A percentile compares a stretch with the other conserved stretches of the same genome.
phyloP scores from a whole-genome alignment of 2,329 filamentous ascomycete genomes.

The Pseudogymnoascus sp. region DNA sequence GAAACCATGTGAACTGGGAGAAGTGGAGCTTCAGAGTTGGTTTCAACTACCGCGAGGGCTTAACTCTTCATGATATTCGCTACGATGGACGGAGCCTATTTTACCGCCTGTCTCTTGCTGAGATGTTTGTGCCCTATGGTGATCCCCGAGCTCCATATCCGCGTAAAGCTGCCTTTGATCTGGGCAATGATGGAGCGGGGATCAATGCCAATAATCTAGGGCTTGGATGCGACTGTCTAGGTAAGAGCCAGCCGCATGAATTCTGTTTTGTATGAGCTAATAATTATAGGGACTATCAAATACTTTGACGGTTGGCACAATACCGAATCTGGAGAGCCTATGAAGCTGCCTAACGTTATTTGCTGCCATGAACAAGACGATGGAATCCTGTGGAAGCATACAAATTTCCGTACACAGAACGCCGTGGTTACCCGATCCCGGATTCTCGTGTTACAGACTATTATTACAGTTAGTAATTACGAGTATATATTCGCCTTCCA shows the following conservation, averaged over 20 bases:
- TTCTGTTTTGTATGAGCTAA: too few species aligned
- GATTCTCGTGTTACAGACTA: constrained; percentile 40
- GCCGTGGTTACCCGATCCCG: constrained; percentile 50
- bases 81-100: constrained; percentile 54
- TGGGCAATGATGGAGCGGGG: constrained; percentile 56
- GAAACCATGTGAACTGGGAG: constrained; percentile 38
- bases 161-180: constrained; percentile 58
- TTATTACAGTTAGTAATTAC: constrained; percentile 64
- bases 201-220: constrained; percentile 57
- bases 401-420: constrained; percentile 55
- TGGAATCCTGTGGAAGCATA: constrained; percentile 61
- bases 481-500: constrained; percentile 66
- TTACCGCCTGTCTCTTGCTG: constrained; percentile 52
- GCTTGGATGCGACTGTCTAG: constrained; percentile 58
- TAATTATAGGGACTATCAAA: constrained; percentile 36
- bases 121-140: constrained; percentile 47
- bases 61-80: constrained; percentile 53
- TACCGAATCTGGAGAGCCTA: constrained; percentile 49
- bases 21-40: constrained; percentile 51
- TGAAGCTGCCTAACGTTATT: constrained; percentile 55
- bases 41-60: constrained; percentile 51
- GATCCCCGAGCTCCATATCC: constrained; percentile 57
- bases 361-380: constrained; percentile 65
- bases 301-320: constrained; percentile 49
- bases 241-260: constrained; percentile 32